These are phyloP conservation scores for Epichloe hybrida DNA, from an alignment of 2,329 filamentous ascomycete species.

Conservation along the genomic window DNA sequence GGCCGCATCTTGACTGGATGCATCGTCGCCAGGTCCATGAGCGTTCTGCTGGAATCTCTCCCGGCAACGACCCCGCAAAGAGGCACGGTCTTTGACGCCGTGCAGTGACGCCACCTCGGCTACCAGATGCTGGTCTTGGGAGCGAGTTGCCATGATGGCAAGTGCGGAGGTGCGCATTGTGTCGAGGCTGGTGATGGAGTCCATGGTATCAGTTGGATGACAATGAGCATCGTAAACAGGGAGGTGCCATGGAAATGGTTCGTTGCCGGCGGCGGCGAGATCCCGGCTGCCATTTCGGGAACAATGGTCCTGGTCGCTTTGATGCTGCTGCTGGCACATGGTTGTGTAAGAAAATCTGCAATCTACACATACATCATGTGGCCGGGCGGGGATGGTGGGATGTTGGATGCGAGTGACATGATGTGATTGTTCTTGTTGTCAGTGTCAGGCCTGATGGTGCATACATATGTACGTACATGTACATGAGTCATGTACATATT, in stretches of 20 bases:
- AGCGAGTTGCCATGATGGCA: conserved; percentile 65
- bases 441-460: too few relatives aligned
- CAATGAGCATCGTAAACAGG: conserved; percentile 70
- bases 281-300: not conserved
- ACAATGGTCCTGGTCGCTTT: not conserved
- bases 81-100: conserved; percentile 23
- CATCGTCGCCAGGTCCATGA: not conserved
- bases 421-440: too few relatives aligned
- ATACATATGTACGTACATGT: too few relatives aligned
- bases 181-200: conserved; percentile 41
- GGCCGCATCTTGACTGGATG: not conserved
- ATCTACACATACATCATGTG: too few relatives aligned
- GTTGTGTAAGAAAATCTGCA: not conserved
- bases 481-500: too few relatives aligned
- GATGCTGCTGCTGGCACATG: conserved; percentile 2
- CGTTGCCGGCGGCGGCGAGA: not conserved
- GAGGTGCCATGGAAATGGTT: conserved; percentile 51
- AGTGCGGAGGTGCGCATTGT: conserved; percentile 52
- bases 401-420: too few relatives aligned
- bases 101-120: conserved; percentile 44
- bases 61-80: not conserved
- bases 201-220: conserved; percentile 69
- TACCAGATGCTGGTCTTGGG: conserved; percentile 64
- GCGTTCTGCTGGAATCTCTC: not conserved
- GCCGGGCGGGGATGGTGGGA: too few relatives aligned